Evolutionary conservation across 495 filamentous ascomycete species (phyloP).

Genomic region (Penicillium antarcticum): DNA sequence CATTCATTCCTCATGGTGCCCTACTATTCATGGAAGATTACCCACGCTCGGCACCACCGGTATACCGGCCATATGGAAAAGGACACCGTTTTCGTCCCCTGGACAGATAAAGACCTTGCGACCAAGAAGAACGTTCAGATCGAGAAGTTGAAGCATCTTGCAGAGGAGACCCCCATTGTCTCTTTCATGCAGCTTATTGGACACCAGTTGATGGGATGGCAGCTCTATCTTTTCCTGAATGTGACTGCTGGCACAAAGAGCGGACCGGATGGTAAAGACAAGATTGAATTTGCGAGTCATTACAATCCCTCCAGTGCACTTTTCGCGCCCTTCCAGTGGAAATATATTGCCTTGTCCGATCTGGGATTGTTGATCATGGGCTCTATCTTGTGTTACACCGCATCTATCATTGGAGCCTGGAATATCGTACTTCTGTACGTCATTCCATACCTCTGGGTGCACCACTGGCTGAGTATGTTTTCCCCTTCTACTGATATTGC

Average conservation of each 20-base stretch:
- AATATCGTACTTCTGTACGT: slow-evolving; percentile 50
- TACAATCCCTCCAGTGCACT: slow-evolving; percentile 58
- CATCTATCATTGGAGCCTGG: slow-evolving; percentile 45
- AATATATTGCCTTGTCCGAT: slow-evolving; percentile 58
- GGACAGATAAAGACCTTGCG: slow-evolving; percentile 40
- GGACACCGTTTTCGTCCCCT: slow-evolving; percentile 58
- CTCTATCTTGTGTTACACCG: slow-evolving; percentile 40
- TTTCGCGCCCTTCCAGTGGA: slow-evolving; percentile 56
- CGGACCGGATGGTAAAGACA: slow-evolving; percentile 33
- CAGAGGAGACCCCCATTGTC: slow-evolving; percentile 56
- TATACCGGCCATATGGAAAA: slow-evolving; percentile 57
- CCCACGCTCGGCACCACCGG: slow-evolving; percentile 70
- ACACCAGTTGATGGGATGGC: slow-evolving; percentile 57
- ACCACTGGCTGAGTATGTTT: slow-evolving; percentile 55
- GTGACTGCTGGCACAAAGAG: slow-evolving; percentile 50
- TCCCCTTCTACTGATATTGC: neutral
- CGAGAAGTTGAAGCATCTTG: slow-evolving; percentile 40
- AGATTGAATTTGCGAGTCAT: slow-evolving; percentile 53
- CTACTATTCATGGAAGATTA: slow-evolving; percentile 76
- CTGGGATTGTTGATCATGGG: slow-evolving; percentile 49
- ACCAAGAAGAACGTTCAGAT: slow-evolving; percentile 28
- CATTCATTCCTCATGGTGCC: slow-evolving; percentile 67
- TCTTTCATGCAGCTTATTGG: slow-evolving; percentile 44
- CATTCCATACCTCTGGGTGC: slow-evolving; percentile 58
- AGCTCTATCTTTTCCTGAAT: slow-evolving; percentile 53